Percentiles rank a stretch among this genome's conserved stretches.
These are phyloP conservation scores for Colletotrichum incanum DNA, from an alignment of 2,329 filamentous ascomycete species.

Conservation along the genomic window DNA sequence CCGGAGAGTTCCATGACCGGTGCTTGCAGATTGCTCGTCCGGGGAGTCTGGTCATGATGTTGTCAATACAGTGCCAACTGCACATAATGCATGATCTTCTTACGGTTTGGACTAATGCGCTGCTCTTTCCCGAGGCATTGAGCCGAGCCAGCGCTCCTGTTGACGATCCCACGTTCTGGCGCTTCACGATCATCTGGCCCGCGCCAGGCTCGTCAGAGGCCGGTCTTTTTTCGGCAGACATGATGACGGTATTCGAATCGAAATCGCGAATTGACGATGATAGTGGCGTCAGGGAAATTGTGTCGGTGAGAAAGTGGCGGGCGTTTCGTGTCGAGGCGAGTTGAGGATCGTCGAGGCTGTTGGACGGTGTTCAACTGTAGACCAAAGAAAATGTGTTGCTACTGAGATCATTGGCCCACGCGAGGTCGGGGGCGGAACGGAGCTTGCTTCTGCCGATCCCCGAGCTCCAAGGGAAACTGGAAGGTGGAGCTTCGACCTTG, in stretches of 20 bases:
- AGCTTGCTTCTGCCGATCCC: conserved; percentile 41
- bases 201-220: conserved; percentile 87
- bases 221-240: conserved; percentile 94
- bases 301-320: background rate
- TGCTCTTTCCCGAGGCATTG: conserved; percentile 63
- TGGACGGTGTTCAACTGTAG: background rate
- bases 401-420: conserved; percentile 19
- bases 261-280: background rate
- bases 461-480: conserved; percentile 9
- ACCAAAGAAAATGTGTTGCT: conserved; percentile 19
- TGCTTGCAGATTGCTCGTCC: conserved; percentile 87
- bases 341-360: background rate
- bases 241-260: conserved; percentile 56
- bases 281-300: background rate
- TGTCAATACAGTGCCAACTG: background rate
- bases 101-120: conserved; percentile 68
- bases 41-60: conserved; percentile 71
- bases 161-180: conserved; percentile 78
- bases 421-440: conserved; percentile 23
- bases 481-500: conserved; percentile 2
- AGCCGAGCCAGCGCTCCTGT: conserved; percentile 65
- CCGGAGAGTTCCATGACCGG: conserved; percentile 95
- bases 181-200: conserved; percentile 88
- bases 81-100: conserved; percentile 44
- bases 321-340: background rate